Conservation (phyloP, 306 rosid species). For the Vicia villosa region DNA sequence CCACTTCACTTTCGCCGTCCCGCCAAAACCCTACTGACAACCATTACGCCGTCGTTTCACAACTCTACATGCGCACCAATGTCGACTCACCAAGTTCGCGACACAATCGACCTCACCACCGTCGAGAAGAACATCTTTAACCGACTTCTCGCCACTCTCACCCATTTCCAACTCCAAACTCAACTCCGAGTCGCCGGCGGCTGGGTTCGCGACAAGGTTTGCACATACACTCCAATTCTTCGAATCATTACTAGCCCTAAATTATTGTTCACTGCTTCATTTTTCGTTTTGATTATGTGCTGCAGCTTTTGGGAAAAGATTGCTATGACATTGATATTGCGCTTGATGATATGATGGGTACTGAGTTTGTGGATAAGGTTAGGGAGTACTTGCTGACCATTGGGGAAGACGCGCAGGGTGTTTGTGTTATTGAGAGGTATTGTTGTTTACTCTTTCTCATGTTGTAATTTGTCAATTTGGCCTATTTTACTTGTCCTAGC, state of each 20-base stretch:
- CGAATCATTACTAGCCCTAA: neutral
- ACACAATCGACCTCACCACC: constrained; percentile 60
- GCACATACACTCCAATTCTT: neutral
- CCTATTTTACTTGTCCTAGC: neutral
- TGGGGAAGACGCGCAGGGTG: constrained; percentile 86
- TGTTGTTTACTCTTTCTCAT: neutral
- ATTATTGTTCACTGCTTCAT: neutral
- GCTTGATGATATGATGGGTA: constrained; percentile 86
- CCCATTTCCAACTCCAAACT: constrained; percentile 58
- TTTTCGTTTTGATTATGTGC: constrained; percentile 11
- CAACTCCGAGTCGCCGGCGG: constrained; percentile 99
- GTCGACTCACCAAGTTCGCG: constrained; percentile 40
- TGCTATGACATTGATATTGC: constrained; percentile 94
- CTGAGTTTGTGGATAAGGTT: constrained; percentile 79
- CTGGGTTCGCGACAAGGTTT: constrained; percentile 95
- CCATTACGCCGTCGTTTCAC: constrained; percentile 39
- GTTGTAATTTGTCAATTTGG: neutral
- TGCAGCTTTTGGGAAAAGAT: constrained; percentile 86
- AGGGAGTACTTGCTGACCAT: constrained; percentile 65
- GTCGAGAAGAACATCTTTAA: constrained; percentile 68
- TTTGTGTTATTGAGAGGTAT: constrained; percentile 81
- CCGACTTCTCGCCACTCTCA: constrained; percentile 69
- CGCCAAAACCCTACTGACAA: constrained; percentile 45
- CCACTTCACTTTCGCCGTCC: constrained; percentile 19
- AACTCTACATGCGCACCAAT: constrained; percentile 24